Evolutionary conservation across 148 eudicot species (phyloP).

Genomic region (Amaranthus cruentus): DNA sequence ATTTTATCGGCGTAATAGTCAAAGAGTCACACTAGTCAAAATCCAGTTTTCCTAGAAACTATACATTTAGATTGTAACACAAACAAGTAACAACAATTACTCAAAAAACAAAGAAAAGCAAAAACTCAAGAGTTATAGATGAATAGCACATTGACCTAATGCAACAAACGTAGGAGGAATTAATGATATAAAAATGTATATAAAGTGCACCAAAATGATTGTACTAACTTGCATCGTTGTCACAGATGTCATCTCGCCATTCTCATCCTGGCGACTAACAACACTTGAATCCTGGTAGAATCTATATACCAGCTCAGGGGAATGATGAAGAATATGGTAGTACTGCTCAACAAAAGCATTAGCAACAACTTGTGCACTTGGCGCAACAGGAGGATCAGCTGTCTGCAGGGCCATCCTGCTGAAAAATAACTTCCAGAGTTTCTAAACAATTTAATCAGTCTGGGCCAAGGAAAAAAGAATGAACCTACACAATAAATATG

Average conservation of each 20-base stretch:
- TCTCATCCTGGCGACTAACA: slow-evolving; percentile 56
- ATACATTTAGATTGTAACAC: no score
- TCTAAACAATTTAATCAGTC: neutral
- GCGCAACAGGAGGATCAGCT: slow-evolving; percentile 13
- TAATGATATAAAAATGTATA: neutral
- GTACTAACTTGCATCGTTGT: slow-evolving; percentile 63
- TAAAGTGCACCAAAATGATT: neutral
- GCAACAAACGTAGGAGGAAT: neutral
- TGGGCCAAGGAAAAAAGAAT: neutral
- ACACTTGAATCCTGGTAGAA: slow-evolving; percentile 69
- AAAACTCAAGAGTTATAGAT: no score
- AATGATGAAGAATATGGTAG: slow-evolving; percentile 62
- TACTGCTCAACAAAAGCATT: slow-evolving; percentile 81
- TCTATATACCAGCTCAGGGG: slow-evolving; percentile 55
- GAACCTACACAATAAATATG: neutral
- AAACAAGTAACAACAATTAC: no score
- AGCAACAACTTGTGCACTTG: slow-evolving; percentile 53
- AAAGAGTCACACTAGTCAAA: no score
- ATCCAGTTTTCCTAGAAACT: no score
- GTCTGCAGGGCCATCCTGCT: slow-evolving; percentile 28
- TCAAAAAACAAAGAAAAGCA: no score
- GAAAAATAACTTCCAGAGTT: neutral
- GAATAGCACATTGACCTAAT: neutral
- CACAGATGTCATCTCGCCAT: slow-evolving; percentile 49
- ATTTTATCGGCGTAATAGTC: no score